A percentile compares a stretch with the other conserved stretches of the same genome.
Conservation (phyloP, 257 asterid species). For the Haberlea rhodopensis region DNA sequence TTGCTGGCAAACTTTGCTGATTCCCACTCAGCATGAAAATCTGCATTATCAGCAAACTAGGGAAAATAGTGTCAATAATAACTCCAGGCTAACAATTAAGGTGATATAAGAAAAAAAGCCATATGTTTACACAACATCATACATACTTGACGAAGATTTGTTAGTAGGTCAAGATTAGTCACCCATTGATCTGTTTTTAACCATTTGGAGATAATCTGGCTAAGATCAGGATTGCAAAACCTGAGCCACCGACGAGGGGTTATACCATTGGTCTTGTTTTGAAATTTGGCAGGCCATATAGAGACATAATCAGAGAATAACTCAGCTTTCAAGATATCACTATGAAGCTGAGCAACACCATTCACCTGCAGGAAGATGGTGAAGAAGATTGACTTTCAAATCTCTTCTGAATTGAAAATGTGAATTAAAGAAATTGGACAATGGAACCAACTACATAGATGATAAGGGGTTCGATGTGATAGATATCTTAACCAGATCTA, state of each 20-base stretch:
- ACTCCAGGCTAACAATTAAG: conserved; percentile 17
- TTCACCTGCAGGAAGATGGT: conserved; percentile 63
- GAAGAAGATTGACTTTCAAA: conserved; percentile 23
- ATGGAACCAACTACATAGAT: not conserved
- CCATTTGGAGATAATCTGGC: conserved; percentile 96
- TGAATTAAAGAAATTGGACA: conserved; percentile 4
- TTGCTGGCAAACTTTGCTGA: conserved; percentile 93
- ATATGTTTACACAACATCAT: conserved; percentile 10
- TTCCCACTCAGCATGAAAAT: conserved; percentile 82
- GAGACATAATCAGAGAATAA: conserved; percentile 91
- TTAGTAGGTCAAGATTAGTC: conserved; percentile 75
- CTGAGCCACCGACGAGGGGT: conserved; percentile 98
- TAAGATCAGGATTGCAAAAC: conserved; percentile 93
- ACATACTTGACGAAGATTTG: conserved; percentile 81
- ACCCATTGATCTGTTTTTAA: conserved; percentile 94
- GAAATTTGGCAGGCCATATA: conserved; percentile 92
- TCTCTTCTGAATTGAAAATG: not conserved
- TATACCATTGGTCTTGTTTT: conserved; percentile 96
- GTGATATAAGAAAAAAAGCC: conserved; percentile 10
- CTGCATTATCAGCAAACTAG: conserved; percentile 81
- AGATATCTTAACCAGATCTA: conserved; percentile 20
- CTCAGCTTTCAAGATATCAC: conserved; percentile 85
- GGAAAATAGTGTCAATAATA: conserved; percentile 27
- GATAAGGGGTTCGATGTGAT: conserved; percentile 9
- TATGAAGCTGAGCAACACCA: conserved; percentile 97